A percentile compares a stretch with the other conserved stretches of the same genome.
Evolutionary conservation across 306 rosid species (phyloP).

Genomic region (Dryas alaskensis): DNA sequence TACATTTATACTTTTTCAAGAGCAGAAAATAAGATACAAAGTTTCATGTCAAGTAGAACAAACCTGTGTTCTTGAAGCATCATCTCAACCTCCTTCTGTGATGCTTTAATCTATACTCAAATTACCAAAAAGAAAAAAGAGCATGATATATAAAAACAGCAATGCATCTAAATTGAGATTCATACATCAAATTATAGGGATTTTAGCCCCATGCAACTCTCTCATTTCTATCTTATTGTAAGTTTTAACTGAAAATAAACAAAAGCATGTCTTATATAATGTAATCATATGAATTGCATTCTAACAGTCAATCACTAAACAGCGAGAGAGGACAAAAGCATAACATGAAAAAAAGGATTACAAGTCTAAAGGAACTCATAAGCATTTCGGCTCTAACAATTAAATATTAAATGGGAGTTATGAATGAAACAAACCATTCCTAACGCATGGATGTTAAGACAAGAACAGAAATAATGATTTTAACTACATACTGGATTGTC

Average conservation of each 20-base stretch:
- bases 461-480: background rate
- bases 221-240: background rate
- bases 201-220: background rate
- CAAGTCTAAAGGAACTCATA: background rate
- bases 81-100: conserved; percentile 77
- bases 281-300: too few species aligned
- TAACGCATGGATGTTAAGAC: background rate
- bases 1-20: background rate
- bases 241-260: background rate
- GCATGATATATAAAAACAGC: background rate
- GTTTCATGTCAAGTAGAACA: conserved; percentile 31
- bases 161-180: background rate
- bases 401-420: background rate
- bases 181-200: background rate
- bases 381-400: background rate
- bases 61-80: conserved; percentile 90
- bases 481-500: background rate
- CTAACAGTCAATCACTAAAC: background rate
- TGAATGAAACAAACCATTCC: background rate
- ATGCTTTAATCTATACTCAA: conserved; percentile 67
- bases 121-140: conserved; percentile 24
- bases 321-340: background rate
- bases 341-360: background rate
- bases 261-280: background rate
- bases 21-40: conserved; percentile 16